Evolutionary conservation across 176 grass and related monocot genomes (phyloP), one percentile per base, ranked within the genome.

Genomic region (Ananas comosus): DNA sequence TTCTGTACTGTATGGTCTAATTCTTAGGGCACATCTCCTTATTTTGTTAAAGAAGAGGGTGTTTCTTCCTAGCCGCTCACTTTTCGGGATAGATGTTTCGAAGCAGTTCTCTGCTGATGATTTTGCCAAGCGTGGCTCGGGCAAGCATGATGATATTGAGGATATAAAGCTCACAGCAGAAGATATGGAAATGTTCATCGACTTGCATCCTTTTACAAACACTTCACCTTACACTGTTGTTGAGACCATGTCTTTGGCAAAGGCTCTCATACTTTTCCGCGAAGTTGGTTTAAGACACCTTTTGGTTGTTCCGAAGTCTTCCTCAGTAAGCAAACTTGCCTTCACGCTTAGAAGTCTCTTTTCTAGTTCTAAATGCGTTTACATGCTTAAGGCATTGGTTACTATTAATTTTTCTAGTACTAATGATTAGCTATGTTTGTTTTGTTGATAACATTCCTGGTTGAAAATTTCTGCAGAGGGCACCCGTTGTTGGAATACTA

Each of bases 141-240:
- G 76, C 57, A 96, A 90, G 64, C 81, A 67, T 27, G 83, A 92
- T 64, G 78, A 64, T 10, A 87, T 96, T 49, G 93, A 92, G 17
- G 73, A 83, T 66, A 84, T 92, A 47, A 52, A 85, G 76, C 68
- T 96, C 10, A 90, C 53, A 77, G 27, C 75, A 69, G 89, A 90
- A 81, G 89, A 96, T 68, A 67, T 92, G 86, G 86, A 96, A 61
- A 92, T 96, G 93, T 96, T 81, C 74, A 18, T 96, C 13, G 93
- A 96, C 72, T 81, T 96, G 86, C 88, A 92, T 87, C 89, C 86
- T 1, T 96, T 92, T 74, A 85, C 83, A 70, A 96, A 96, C 65
- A 90, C 86, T 33, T 92, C 93, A 47, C 93, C 93, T 61, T 96
- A 96, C 72, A 96, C 93, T 51, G 93, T 96, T 16, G 81, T 96